Evolutionary conservation across 768 basidiomycete genomes (phyloP), one percentile per base, ranked within the genome.

Genomic region (Pisolithus sp.): DNA sequence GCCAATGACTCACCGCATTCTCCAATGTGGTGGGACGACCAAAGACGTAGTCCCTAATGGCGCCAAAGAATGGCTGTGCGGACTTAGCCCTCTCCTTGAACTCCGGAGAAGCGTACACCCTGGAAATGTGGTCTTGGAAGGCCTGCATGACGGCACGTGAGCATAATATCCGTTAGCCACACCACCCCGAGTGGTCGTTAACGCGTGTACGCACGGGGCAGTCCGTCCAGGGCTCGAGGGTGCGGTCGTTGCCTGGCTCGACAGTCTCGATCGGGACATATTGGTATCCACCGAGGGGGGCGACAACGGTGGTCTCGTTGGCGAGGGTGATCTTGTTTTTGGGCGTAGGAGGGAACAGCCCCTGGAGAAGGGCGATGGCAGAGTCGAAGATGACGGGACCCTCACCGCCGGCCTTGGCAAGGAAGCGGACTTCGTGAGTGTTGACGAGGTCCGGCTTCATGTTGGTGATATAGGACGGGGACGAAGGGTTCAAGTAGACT

Each of bases 191-290:
- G 34, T 34, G 34, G 39, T 48, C 42, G 44, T 24, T 51, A 20
- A 48, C 50, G 12, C 4, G 21, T 42, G 30, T n/a, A 61, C 72
- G 23, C 65, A 81, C 79, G 1, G 78, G 77, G 61, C 82, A 84
- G 55, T 73, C 67, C 7, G 79, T 82, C 87, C 86, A 93, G 57
- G 84, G 84, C 70, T 93, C 89, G 54, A 93, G 73, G 21, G 86
- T 86, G 60, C 86, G 82, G 65, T 90, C 86, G 57, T 90, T 88
- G 49, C 76, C 78, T 26, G 89, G 86, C 66, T 90, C 88, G 46
- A 93, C 85, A n/a, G 89, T 89, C 73, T 91, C 85, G 28, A 90
- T 87, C 1, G 90, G 87, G 45, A 93, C 79, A 57, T 93, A 93
- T 68, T 92, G 89, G 67, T 92, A 93, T 3, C 89, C 88, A 15